phyloP scores from a whole-genome alignment of 441 rosid genomes.

The Euphorbia celastroides region DNA sequence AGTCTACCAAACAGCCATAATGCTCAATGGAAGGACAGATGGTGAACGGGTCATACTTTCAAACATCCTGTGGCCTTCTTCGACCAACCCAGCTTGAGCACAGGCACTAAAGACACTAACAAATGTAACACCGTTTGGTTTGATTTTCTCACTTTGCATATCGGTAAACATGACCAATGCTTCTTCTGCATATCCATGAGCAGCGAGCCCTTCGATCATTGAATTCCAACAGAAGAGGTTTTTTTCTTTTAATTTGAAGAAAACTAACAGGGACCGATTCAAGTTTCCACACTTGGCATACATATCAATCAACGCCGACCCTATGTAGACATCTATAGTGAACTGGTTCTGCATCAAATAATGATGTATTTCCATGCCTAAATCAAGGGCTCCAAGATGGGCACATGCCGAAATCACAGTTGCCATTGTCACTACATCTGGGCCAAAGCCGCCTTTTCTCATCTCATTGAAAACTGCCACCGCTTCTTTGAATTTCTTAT shows the following conservation, averaged over 20 bases:
- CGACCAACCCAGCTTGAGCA: conserved; percentile 33
- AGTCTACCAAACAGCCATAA: conserved; percentile 25
- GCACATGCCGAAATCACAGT: conserved; percentile 33
- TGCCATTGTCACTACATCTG: conserved; percentile 23
- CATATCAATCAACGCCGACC: conserved; percentile 28
- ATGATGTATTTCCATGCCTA: conserved; percentile 21
- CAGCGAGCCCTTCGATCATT: conserved; percentile 32
- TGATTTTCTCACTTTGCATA: conserved; percentile 17
- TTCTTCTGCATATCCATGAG: conserved; percentile 28
- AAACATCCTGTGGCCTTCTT: conserved; percentile 22
- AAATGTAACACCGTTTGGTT: conserved; percentile 26
- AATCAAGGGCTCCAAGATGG: conserved; percentile 30
- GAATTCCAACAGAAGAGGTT: conserved; percentile 29
- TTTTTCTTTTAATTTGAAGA: conserved; percentile 23
- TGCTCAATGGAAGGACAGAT: conserved; percentile 18
- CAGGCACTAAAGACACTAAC: conserved; percentile 32
- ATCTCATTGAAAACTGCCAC: conserved; percentile 23
- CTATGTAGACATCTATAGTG: conserved; percentile 22
- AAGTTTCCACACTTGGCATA: conserved; percentile 33
- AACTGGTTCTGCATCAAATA: conserved; percentile 19
- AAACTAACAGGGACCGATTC: conserved; percentile 23
- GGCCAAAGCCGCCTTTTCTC: conserved; percentile 13
- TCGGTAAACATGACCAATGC: conserved; percentile 17
- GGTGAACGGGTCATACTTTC: conserved; percentile 13
- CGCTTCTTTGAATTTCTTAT: conserved; percentile 27